Evolutionary conservation across 345 rosid species (phyloP), one percentile per base, ranked within the genome.

Genomic region (Camelina neglecta): DNA sequence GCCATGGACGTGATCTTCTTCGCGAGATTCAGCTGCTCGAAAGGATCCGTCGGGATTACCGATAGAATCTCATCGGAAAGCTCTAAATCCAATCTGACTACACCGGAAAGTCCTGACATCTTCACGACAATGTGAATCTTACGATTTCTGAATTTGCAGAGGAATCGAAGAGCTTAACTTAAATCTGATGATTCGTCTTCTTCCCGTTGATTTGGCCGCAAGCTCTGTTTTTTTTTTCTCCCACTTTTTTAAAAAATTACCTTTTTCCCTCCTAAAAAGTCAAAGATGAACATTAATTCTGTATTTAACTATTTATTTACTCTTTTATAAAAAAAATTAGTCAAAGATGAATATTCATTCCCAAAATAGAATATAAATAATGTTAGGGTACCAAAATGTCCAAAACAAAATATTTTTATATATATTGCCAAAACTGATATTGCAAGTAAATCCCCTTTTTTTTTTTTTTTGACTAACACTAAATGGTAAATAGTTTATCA

Each of bases 1-100:
- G 98, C 98, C 90, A 90, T 81, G 61, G 98, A 89, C 2, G 96
- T 93, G 66, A 90, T 93, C 86, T 89, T 90, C 64, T 90, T 88
- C n/a, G 96, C 95, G 80, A 93, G 90, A 87, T 93, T 94, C 76
- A 93, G 84, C 82, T 93, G 93, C 49, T 90, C 94, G 74, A 83
- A 87, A 15, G 96, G 91, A 59, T 93, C 98, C 26, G 87, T 55
- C 29, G 98, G 94, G 13, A 90, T 87, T 53, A 86, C 87, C 6
- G 89, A 85, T 56, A 89, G 76, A 18, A 93, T 72, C 84, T 87
- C 93, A 36, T 89, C 93, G 56, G 92, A 65, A 20, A 93, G 60
- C 56, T 82, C 74, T 50, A 89, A 85, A 78, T 86, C 91, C 12
- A 83, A 77, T 56, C 59, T 56, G 39, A 53, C 78, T 2, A 66